These are phyloP conservation scores for Pseudocercospora vitis DNA, from an alignment of 2,329 filamentous ascomycete species.

Conservation along the genomic window DNA sequence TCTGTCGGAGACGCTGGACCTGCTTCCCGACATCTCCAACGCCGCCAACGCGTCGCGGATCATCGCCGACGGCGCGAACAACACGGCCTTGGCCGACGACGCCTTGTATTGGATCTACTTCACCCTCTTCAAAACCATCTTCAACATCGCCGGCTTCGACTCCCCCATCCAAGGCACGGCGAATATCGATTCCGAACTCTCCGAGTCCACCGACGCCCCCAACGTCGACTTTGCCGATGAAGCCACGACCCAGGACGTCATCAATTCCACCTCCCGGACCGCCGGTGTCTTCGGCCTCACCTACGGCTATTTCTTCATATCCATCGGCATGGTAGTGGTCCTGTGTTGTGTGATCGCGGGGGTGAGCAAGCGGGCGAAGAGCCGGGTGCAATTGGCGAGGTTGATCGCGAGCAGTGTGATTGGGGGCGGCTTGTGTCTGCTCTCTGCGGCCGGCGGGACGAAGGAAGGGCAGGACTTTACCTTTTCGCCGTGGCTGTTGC, in stretches of 20 bases:
- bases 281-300: conserved; percentile 32
- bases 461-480: conserved; percentile 1
- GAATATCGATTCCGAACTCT: conserved; percentile 1
- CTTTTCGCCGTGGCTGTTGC: conserved; percentile 19
- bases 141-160: conserved; percentile 21
- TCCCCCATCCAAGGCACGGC: background rate
- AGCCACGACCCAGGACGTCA: background rate
- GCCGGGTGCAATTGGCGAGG: conserved; percentile 12
- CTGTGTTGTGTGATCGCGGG: conserved; percentile 34
- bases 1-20: conserved; percentile 13
- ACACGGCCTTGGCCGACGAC: conserved; percentile 6
- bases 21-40: conserved; percentile 14
- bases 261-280: conserved; percentile 5
- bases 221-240: conserved; percentile 10
- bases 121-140: conserved; percentile 19
- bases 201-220: background rate
- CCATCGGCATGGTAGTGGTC: conserved; percentile 33
- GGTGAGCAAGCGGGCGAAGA: conserved; percentile 17
- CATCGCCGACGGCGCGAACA: conserved; percentile 6
- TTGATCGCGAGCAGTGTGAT: conserved; percentile 21
- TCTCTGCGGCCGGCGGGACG: background rate
- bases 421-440: conserved; percentile 10
- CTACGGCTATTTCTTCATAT: conserved; percentile 33
- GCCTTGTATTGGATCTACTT: conserved; percentile 17
- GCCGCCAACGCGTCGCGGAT: conserved; percentile 14